Base-by-base conservation (phyloP, 2,329 filamentous ascomycete genomes). In the Botryotinia convoluta region DNA sequence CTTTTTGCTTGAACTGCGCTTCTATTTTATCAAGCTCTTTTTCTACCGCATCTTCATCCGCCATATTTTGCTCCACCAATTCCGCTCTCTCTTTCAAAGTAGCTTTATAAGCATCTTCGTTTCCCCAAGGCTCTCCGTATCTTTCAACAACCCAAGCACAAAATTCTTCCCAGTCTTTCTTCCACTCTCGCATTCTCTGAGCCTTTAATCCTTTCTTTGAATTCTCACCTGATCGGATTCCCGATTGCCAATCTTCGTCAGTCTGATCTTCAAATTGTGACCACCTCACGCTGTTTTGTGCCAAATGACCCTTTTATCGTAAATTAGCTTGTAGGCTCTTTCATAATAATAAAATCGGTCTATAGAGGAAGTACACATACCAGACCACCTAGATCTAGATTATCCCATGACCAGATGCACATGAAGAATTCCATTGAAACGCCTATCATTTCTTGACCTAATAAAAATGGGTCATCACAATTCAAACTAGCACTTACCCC, bases 351-450 rank as follows among this genome's bases (percentile, higher is more conserved):
- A 26, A 20, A 35, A 37, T 18, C 29, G 12, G 5, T 60, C 26
- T 20, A 22, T 42, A 29, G 18, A 69, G 29, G 29, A 45, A 20
- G 6, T 65, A 65, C 22, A 75, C 91, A 92, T 0, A 92, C 95
- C 69, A 98, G 83, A 0, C 94, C 95, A 20, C 92, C 93, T 3
- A 98, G 85, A 0, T 94, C 95, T 22, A 97, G 87, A 80, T 95
- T 97, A 72, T 97, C 91, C 88, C 94, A 95, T 0, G 93, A 94
- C 82, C 97, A 94, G 32, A 97, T 84, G 1, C 92, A 91, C 82
- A 96, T 93, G 93, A 93, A 97, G 81, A 97, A 97, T 82, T 97
- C 94, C 82, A 96, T 92, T 2, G 91, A 95, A 86, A 95, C 89
- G 44, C 93, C 93, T 37, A 89, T 91, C 14, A 87, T 89, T 69